These are phyloP conservation scores for Candida piceae DNA, from an alignment of 805 yeast genomes.

Conservation along the genomic window DNA sequence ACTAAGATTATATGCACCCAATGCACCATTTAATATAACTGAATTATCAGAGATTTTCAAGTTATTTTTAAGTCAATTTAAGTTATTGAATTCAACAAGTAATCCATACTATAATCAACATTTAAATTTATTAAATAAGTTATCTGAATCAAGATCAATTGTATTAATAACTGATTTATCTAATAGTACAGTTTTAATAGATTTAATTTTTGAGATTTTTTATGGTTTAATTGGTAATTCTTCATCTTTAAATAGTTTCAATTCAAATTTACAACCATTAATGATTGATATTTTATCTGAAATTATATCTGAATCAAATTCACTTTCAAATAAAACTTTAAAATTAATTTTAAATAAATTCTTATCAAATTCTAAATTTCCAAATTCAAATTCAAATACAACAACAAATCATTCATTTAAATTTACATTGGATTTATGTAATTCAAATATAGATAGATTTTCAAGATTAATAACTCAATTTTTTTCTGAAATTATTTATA, in stretches of 20 bases:
- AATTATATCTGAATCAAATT: constrained; percentile 64
- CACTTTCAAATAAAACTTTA: constrained; percentile 55
- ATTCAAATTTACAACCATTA: constrained; percentile 51
- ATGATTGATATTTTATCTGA: constrained; percentile 71
- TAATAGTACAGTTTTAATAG: constrained; percentile 50
- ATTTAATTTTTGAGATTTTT: constrained; percentile 53
- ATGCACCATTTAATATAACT: constrained; percentile 73
- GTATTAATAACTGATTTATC: constrained; percentile 73
- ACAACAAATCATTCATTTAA: constrained; percentile 60
- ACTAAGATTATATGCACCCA: constrained; percentile 76
- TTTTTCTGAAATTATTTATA: constrained; percentile 70
- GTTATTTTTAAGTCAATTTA: constrained; percentile 60
- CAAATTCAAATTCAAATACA: constrained; percentile 15
- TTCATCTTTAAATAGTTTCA: constrained; percentile 36
- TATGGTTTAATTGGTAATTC: constrained; percentile 39
- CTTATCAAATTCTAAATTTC: constrained; percentile 30
- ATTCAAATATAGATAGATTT: constrained; percentile 64
- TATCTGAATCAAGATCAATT: constrained; percentile 72
- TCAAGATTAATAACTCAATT: constrained; percentile 73
- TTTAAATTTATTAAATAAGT: constrained; percentile 55
- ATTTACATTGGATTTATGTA: constrained; percentile 63
- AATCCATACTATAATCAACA: constrained; percentile 61
- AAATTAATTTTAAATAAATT: constrained; percentile 64
- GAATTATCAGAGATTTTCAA: constrained; percentile 63
- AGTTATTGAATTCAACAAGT: constrained; percentile 42